These are phyloP conservation scores for Epichloe baconii DNA, from an alignment of 2,329 filamentous ascomycete genomes.

Conservation along the genomic window DNA sequence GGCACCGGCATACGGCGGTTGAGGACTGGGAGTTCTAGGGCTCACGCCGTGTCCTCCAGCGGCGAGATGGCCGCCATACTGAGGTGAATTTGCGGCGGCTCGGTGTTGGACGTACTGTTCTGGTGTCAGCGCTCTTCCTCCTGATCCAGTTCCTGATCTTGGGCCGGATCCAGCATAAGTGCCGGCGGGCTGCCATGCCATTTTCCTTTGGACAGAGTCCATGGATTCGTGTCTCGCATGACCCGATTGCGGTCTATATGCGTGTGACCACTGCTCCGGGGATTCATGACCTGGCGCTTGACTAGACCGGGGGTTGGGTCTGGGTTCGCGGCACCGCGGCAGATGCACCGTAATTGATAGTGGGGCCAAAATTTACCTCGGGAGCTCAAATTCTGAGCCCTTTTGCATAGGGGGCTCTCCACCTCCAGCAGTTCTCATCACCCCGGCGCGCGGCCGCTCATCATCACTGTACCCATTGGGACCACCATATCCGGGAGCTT, in stretches of 20 bases:
- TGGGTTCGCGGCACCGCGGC: slow-evolving; percentile 19
- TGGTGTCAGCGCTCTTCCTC: slow-evolving; percentile 45
- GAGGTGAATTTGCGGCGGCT: slow-evolving; percentile 40
- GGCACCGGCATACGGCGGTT: slow-evolving; percentile 14
- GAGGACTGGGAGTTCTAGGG: slow-evolving; percentile 16
- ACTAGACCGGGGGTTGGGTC: slow-evolving; percentile 13
- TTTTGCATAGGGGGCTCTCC: slow-evolving; percentile 17
- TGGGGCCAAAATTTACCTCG: slow-evolving; percentile 74
- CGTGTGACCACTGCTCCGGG: slow-evolving; percentile 13
- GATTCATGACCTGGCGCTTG: slow-evolving; percentile 19
- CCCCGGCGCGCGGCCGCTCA: slow-evolving; percentile 63
- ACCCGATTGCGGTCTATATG: slow-evolving; percentile 12
- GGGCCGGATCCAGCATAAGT: slow-evolving; percentile 32
- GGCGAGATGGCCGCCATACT: slow-evolving; percentile 45
- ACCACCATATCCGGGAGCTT: slow-evolving; percentile 36
- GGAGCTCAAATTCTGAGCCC: slow-evolving; percentile 41
- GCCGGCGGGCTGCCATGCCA: slow-evolving; percentile 69
- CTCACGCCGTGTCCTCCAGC: slow-evolving; percentile 27
- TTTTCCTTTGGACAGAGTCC: slow-evolving; percentile 47
- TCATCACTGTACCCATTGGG: slow-evolving; percentile 30
- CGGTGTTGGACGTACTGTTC: slow-evolving; percentile 79
- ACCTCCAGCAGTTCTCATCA: slow-evolving; percentile 66
- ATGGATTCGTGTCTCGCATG: slow-evolving; percentile 35
- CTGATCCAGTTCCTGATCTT: not conserved
- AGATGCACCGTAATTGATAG: slow-evolving; percentile 47